Evolutionary conservation across 2,329 filamentous ascomycete genomes (phyloP), one percentile per base, ranked within the genome.

Genomic region (Elsinoe ampelina): DNA sequence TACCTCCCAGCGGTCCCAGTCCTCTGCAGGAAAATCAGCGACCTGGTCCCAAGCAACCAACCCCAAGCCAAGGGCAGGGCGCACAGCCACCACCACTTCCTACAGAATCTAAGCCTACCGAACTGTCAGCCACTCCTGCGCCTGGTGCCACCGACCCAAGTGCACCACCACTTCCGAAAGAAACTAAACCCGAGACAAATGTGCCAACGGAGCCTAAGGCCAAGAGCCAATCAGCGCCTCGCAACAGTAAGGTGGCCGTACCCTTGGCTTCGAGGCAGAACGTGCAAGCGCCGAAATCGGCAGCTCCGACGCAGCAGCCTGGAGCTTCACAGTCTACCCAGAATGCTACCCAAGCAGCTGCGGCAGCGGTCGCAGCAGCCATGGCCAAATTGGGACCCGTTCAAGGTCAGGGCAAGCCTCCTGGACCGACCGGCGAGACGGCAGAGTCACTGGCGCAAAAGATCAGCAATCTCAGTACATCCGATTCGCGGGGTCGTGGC

Each of bases 391-490:
- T 91, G 20, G 71, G 72, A n/a, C 61, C 73, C 22, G 38, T 59
- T 36, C 57, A 58, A 42, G 22, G 60, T 41, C 20, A 61, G 63
- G 54, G 61, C 38, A 64, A 66, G 41, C 41, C 57, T 19, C 55
- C 57, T 32, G 22, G 35, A 10, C 66, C 61, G 3, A 65, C 71
- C 38, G 63, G 67, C 17, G 75, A 73, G 30, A 73, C 76, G 2
- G 77, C 88, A 66, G 86, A 90, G 61, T 89, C 89, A 62, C 68
- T 91, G 58, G 82, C 85, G 1, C 84, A 81, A 66, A 86, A 86
- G 68, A 85, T 91, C 34, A 83, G 86, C 58, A 86, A 89, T 65
- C 89, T 91, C 86, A 80, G 86, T 3, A 82, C 82, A 58, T 82
- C 85, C 10, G 73, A 75, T 5, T 71, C 71, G 47, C 64, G 69